Evolutionary conservation across 148 eudicot species (phyloP).

Genomic region (Tetragonia tetragonoides): DNA sequence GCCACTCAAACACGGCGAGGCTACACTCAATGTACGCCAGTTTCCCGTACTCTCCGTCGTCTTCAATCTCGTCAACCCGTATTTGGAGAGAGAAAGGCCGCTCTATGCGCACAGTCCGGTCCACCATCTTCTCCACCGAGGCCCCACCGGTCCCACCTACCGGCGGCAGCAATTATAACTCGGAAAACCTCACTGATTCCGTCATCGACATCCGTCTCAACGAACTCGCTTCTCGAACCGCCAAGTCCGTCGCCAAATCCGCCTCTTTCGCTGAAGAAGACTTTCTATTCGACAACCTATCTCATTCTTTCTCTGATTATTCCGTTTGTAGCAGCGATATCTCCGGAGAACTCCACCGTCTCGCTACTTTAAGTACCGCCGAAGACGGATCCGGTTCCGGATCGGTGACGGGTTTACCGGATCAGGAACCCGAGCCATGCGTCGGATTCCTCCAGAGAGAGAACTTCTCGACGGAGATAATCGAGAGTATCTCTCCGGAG

Average conservation of each 20-base stretch:
- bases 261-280: conserved; percentile 31
- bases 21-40: conserved; percentile 35
- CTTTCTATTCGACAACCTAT: conserved; percentile 39
- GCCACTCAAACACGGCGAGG: conserved; percentile 34
- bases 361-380: conserved; percentile 33
- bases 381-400: conserved; percentile 11
- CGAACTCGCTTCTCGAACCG: conserved; percentile 46
- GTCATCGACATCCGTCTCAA: conserved; percentile 60
- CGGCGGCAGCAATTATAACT: conserved; percentile 10
- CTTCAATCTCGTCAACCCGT: conserved; percentile 33
- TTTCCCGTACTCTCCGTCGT: conserved; percentile 47
- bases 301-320: conserved; percentile 60
- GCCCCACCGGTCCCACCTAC: conserved; percentile 9
- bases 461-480: conserved; percentile 78
- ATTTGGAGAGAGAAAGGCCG: conserved; percentile 63
- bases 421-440: conserved; percentile 49
- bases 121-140: conserved; percentile 53
- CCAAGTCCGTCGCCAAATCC: conserved; percentile 28
- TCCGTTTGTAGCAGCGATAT: conserved; percentile 78
- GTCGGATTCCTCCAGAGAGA: conserved; percentile 62
- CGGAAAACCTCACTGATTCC: conserved; percentile 68
- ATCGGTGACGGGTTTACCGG: conserved; percentile 1
- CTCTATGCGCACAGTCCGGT: conserved; percentile 86
- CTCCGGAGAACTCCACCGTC: conserved; percentile 80
- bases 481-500: conserved; percentile 79